Base-by-base conservation (phyloP, 805 yeast genomes). In the Candida maltosa region DNA sequence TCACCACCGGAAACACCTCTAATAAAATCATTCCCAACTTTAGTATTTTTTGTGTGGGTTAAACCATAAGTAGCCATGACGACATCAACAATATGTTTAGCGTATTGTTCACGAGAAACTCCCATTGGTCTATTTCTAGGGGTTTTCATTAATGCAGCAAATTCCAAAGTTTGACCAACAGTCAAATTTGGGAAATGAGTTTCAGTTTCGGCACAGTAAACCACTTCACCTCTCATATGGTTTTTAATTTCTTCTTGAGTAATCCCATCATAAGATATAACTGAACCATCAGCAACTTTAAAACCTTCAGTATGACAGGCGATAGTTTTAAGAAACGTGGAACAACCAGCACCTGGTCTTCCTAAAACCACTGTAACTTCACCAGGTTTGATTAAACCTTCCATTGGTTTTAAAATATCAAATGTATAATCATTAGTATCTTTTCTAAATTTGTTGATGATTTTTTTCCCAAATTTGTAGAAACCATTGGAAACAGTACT, bases 341-440 rank as follows among this genome's bases (percentile, higher is more conserved):
- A 73, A 54, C 87, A 81, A 44, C 88, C 87, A n/a, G 87, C 76
- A 49, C 91, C 91, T 1, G 91, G 91, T 57, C 89, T 73, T 38
- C 93, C 91, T 30, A 83, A 62, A 8, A 83, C 87, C 32, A 82
- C 83, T 6, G 83, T 72, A 31, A 82, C 61, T 41, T 79, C 80
- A 32, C 87, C 87, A 3, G 85, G 79, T 34, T 61, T 62, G 37
- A 79, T 63, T 4, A 73, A 35, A 12, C 80, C 87, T 48, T 80
- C 84, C 83, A 79, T 78, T 20, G 82, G 70, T 51, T 78, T 79
- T 54, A 75, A 63, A 42, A 75, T 80, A 41, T 73, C 75, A 43
- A 75, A 77, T 38, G 36, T 32, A 14, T 34, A 38, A 20, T 40
- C 43, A 14, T 37, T 26, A 20, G 23, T 21, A 5, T 22, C 11